phyloP scores from a whole-genome alignment of 352 stramenopile genomes.

The Salisapilia sapeloensis region DNA sequence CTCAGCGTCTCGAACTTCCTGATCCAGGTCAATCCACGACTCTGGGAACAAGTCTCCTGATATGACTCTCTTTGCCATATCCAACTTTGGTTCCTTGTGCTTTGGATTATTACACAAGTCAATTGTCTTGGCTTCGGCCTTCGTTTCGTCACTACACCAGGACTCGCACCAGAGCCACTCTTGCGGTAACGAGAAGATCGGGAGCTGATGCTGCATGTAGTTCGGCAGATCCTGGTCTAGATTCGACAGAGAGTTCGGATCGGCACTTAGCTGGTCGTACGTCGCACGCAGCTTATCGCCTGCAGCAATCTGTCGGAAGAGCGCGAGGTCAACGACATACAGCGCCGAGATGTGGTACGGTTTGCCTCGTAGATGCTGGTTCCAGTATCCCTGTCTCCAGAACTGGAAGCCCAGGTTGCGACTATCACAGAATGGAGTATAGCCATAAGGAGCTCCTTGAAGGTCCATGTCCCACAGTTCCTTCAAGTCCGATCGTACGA shows the following conservation, averaged over 20 bases:
- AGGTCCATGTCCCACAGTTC: constrained; percentile 99
- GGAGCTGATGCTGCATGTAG: constrained; percentile 91
- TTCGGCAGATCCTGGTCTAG: constrained; percentile 99
- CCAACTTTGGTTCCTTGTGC: constrained; percentile 99
- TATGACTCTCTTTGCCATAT: constrained; percentile 98
- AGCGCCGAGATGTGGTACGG: constrained; percentile 99
- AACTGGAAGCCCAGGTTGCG: constrained; percentile 98
- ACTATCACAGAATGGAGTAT: constrained; percentile 97
- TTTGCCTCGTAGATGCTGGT: constrained; percentile 90
- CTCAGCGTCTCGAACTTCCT: constrained; percentile 85
- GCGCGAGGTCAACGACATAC: constrained; percentile 97
- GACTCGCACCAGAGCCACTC: constrained; percentile 99
- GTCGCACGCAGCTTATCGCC: constrained; percentile 91
- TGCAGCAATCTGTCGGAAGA: constrained; percentile 88
- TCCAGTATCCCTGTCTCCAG: constrained; percentile 97
- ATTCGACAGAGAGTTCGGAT: constrained; percentile 98
- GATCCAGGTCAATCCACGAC: constrained; percentile 97
- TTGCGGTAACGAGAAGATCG: constrained; percentile 94
- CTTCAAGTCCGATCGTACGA: constrained; percentile 95
- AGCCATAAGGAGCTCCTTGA: constrained; percentile 91
- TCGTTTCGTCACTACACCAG: constrained; percentile 98
- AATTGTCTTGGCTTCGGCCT: constrained; percentile 97
- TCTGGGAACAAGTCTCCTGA: constrained; percentile 94
- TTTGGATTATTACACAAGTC: constrained; percentile 99
- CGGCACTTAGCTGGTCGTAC: constrained; percentile 94